Percentiles rank a stretch among this genome's conserved stretches.
Evolutionary conservation across 2,329 filamentous ascomycete species (phyloP).

Genomic region (Calonectria ilicicola): DNA sequence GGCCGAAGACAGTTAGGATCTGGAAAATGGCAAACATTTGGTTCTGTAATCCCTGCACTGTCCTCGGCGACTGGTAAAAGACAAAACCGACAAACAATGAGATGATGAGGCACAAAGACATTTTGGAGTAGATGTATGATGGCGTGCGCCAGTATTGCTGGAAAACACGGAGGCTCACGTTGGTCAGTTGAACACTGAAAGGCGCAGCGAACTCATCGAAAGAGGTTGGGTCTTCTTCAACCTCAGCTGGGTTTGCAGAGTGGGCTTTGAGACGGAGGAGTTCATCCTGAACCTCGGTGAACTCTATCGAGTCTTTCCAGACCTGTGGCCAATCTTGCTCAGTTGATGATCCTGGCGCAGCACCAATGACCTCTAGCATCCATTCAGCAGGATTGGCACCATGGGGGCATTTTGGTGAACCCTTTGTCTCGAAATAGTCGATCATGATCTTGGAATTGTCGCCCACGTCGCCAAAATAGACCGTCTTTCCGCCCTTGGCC

Average conservation of each 20-base stretch:
- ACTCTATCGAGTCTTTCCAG: conserved; percentile 51
- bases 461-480: conserved; percentile 75
- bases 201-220: conserved; percentile 49
- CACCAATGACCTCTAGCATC: conserved; percentile 65
- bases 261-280: conserved; percentile 41
- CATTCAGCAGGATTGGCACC: conserved; percentile 76
- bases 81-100: conserved; percentile 68
- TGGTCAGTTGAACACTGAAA: conserved; percentile 45
- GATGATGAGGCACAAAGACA: conserved; percentile 34
- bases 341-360: conserved; percentile 61
- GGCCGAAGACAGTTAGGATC: conserved; percentile 76
- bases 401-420: conserved; percentile 62
- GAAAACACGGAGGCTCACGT: conserved; percentile 51
- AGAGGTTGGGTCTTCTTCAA: conserved; percentile 24
- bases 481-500: conserved; percentile 70
- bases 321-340: conserved; percentile 52
- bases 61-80: conserved; percentile 68
- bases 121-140: conserved; percentile 73
- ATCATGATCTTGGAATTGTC: conserved; percentile 64
- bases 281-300: conserved; percentile 45
- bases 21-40: conserved; percentile 77
- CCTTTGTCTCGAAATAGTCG: conserved; percentile 72
- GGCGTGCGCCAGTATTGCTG: conserved; percentile 57
- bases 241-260: conserved; percentile 6
- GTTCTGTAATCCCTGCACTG: conserved; percentile 76